Base-by-base conservation (phyloP, 225 moss, liverwort and hornwort genomes). In the Pseudisothecium myosuroides region DNA sequence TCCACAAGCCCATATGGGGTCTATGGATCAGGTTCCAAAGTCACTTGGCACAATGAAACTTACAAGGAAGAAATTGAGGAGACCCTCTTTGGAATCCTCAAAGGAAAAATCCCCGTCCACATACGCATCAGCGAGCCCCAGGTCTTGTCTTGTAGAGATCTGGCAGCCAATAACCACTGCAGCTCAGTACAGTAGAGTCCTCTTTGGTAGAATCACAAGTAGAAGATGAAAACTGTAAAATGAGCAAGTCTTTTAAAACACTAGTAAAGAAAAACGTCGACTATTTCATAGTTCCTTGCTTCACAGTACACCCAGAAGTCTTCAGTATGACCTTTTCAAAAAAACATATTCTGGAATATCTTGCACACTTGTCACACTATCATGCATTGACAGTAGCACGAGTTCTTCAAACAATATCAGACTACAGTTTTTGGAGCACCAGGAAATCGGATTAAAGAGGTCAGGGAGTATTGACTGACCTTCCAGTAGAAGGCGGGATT, bases 401-500 rank as follows among this genome's bases (percentile, higher is more conserved):
- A 39, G 39, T 58, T 56, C 14, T 58, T 56, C 14, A 31, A 55
- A 29, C 3, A 31, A 41, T 27, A 69, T 32, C 14, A 31, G 8
- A 17, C 15, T 43, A 7, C 3, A 15, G 7, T 34, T 8, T 15
- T 36, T 9, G 60, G 17, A 52, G 31, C 52, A 27, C n/a, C 11
- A 84, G n/a, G 56, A 72, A 85, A 26, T 74, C 26, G 17, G 24
- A 55, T 56, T 9, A 6, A 14, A 15, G 15, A 31, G 1, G 22
- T 56, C 22, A 56, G 3, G 18, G 22, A 27, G 27, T 54, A 31
- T 50, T 20, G 12, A 47, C 87, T 50, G 58, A 98, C 97, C 98
- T 98, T 98, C 98, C 97, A 96, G 82, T 97, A 98, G 90, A 98
- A 98, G 47, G 94, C 94, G 21, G 95, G 95, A 82, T 84, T 86